Percentiles rank a stretch among this genome's conserved stretches.
phyloP scores from a whole-genome alignment of 768 basidiomycete species.

The Zangia roseola region DNA sequence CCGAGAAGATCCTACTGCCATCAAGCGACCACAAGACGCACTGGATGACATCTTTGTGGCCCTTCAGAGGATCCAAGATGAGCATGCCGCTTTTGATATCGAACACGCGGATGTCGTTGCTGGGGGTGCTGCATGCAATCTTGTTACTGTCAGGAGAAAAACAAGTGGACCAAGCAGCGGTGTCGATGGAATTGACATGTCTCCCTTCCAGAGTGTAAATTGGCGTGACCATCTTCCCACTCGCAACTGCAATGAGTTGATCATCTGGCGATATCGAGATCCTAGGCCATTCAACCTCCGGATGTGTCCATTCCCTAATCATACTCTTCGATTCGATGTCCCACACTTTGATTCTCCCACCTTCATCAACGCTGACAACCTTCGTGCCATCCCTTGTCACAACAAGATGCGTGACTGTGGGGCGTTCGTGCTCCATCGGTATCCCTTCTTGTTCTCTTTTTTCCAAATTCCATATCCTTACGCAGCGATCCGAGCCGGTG shows the following conservation, averaged over 20 bases:
- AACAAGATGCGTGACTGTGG: too few species aligned
- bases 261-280: background rate
- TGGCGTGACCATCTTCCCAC: too few species aligned
- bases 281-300: background rate
- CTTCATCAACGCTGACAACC: too few species aligned
- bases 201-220: background rate
- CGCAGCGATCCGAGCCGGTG: too few species aligned
- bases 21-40: conserved; percentile 13
- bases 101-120: background rate
- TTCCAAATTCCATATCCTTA: too few species aligned
- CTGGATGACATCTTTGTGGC: background rate
- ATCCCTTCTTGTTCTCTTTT: too few species aligned
- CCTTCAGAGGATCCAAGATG: background rate
- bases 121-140: background rate
- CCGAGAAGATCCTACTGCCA: conserved; percentile 8
- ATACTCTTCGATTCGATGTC: background rate
- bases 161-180: background rate
- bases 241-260: too few species aligned
- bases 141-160: conserved; percentile 1
- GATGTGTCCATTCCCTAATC: background rate
- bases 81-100: background rate
- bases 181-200: background rate
- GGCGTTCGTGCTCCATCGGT: too few species aligned
- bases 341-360: too few species aligned
- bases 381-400: too few species aligned